These are phyloP conservation scores for Thuidium tamariscinum DNA, from an alignment of 225 moss, liverwort and hornwort species.

Conservation along the genomic window DNA sequence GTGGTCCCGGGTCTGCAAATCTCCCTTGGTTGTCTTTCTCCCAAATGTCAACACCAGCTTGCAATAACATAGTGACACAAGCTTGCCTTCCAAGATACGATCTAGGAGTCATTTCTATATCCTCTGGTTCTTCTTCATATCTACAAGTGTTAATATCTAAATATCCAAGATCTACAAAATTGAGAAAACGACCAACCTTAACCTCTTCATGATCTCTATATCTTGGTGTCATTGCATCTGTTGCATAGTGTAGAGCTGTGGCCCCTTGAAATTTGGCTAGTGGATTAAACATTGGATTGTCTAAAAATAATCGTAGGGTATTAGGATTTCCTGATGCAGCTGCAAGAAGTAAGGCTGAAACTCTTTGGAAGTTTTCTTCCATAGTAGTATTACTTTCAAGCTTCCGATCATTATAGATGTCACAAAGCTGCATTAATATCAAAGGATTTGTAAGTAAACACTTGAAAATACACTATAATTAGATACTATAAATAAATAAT, in stretches of 20 bases:
- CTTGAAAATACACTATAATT: background rate
- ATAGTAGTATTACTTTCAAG: rapidly evolving
- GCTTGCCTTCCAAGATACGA: background rate
- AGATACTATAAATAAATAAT: background rate
- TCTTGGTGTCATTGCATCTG: background rate
- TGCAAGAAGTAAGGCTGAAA: background rate
- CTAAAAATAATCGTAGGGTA: background rate
- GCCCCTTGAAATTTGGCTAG: background rate
- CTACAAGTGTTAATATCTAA: rapidly evolving
- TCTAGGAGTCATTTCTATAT: rapidly evolving
- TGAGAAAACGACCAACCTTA: rapidly evolving
- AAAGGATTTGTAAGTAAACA: background rate
- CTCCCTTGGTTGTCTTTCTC: rapidly evolving
- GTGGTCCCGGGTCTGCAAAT: rapidly evolving
- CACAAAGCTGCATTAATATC: rapidly evolving
- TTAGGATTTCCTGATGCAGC: background rate
- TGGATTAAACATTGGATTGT: background rate
- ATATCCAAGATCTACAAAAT: rapidly evolving
- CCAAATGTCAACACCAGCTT: background rate
- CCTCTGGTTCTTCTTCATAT: rapidly evolving
- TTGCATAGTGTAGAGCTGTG: background rate
- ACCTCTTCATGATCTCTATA: no score
- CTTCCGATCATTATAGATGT: background rate
- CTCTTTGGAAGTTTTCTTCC: rapidly evolving
- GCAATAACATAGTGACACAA: background rate